phyloP scores from a whole-genome alignment of 768 basidiomycete genomes.

The Pulveroboletus sp. region DNA sequence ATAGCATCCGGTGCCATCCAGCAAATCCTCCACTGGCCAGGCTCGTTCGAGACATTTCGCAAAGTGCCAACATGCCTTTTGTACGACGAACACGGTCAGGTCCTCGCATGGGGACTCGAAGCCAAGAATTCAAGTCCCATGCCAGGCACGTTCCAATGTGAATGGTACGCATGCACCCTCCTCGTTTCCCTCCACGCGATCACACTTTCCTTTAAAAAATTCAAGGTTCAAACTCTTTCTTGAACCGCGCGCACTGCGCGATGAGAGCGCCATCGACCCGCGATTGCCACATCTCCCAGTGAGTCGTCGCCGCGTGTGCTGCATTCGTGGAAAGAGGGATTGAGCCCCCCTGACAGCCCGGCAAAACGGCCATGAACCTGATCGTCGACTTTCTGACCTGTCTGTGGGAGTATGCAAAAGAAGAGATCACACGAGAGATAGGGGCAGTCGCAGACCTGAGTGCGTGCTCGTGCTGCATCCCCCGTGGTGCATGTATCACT shows the following conservation, averaged over 20 bases:
- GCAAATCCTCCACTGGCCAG: constrained; percentile 84
- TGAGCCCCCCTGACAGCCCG: constrained; percentile 41
- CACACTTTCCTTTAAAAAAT: neutral
- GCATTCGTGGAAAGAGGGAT: neutral
- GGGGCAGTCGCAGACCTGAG: constrained; percentile 82
- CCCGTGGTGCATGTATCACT: neutral
- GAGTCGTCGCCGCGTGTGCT: constrained; percentile 25
- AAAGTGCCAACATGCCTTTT: constrained; percentile 84
- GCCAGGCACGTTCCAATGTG: constrained; percentile 56
- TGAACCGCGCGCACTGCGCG: constrained; percentile 75
- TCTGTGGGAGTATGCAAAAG: constrained; percentile 83
- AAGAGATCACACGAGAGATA: constrained; percentile 83
- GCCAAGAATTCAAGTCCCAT: constrained; percentile 75
- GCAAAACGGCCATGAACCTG: constrained; percentile 72
- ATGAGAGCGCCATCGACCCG: constrained; percentile 65
- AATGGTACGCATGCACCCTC: constrained; percentile 38
- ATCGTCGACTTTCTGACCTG: constrained; percentile 81
- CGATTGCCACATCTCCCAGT: constrained; percentile 78
- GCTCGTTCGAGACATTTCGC: constrained; percentile 79
- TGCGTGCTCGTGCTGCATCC: constrained; percentile 32
- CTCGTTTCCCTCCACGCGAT: neutral
- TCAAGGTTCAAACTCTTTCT: constrained; percentile 85
- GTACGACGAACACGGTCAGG: constrained; percentile 68
- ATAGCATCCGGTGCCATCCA: constrained; percentile 75
- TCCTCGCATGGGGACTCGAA: constrained; percentile 82